Evolutionary conservation across 345 rosid species (phyloP), one percentile per base, ranked within the genome.

Genomic region (Lagerstroemia speciosa): DNA sequence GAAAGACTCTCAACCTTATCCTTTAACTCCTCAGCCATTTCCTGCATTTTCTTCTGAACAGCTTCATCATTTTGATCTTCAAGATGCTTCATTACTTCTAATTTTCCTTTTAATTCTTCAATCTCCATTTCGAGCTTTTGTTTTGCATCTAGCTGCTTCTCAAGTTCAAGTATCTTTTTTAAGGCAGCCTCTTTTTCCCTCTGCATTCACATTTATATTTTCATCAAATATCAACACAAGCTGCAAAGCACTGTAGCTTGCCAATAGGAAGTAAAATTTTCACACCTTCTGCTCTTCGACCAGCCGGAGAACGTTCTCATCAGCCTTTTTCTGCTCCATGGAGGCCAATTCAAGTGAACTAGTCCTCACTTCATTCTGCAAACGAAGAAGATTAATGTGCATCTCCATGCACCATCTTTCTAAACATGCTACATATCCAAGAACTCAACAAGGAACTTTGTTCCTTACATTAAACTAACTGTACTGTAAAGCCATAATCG

Each of bases 41-140:
- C 85, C 71, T 87, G 72, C 84, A 93, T 87, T 78, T 83, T 78
- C 65, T 79, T 71, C 75, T 89, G 80, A 11, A 87, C 79, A 1
- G 81, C 90, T 61, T 76, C 86, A 74, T 93, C 96, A 78, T 90
- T 87, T 65, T 83, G 80, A 75, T 88, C 86, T 43, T 80, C 97
- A 70, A 93, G 84, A 75, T 86, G 96, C 80, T 85, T 78, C 89
- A 88, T 82, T 78, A 93, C 93, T 73, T 83, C 81, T 41, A 93
- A 41, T 73, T 89, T 87, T 26, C 98, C 96, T 81, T 84, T 90
- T 71, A 90, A 69, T 64, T 90, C 98, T 77, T 83, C 83, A 67
- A 93, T 93, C 71, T 87, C 96, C 93, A 90, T 86, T 75, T 93
- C 86, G 69, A 93, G 62, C 83, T 89, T 88, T 76, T 93, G 96